These are phyloP conservation scores for Ettlia oleoabundans DNA, from an alignment of 139 green algal species.

Conservation along the genomic window DNA sequence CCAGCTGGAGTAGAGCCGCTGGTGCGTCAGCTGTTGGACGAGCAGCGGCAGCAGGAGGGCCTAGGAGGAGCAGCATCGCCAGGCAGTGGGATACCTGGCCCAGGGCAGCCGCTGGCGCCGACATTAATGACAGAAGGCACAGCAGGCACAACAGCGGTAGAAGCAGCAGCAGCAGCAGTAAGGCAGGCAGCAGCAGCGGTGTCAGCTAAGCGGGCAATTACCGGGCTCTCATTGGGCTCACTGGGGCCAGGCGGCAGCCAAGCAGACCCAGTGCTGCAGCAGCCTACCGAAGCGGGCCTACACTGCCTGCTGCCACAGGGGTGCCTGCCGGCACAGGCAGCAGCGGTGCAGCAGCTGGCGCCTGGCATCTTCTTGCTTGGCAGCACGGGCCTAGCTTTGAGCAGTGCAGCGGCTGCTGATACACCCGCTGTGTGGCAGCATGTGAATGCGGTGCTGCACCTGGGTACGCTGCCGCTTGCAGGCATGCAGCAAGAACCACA, in stretches of 20 bases:
- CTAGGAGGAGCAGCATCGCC: neutral
- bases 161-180: too few species aligned
- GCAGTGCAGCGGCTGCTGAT: conserved; percentile 16
- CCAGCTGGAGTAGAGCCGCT: conserved; percentile 44
- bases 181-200: too few species aligned
- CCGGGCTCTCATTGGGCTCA: too few species aligned
- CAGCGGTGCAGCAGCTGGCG: neutral
- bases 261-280: neutral
- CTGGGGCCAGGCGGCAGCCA: too few species aligned
- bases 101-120: conserved; percentile 1
- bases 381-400: conserved; percentile 49
- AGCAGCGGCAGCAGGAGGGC: conserved; percentile 31
- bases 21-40: conserved; percentile 56
- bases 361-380: conserved; percentile 47
- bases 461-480: conserved; percentile 40
- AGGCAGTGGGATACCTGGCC: neutral
- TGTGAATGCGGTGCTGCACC: conserved; percentile 74
- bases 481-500: conserved; percentile 16
- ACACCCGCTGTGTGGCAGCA: conserved; percentile 55
- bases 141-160: neutral
- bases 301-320: conserved; percentile 48
- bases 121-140: neutral
- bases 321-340: conserved; percentile 2
- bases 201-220: too few species aligned
- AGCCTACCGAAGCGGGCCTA: neutral